Base-by-base conservation (phyloP, 1,284 basidiomycete genomes). In the Mycosarcoma mackinlayi region DNA sequence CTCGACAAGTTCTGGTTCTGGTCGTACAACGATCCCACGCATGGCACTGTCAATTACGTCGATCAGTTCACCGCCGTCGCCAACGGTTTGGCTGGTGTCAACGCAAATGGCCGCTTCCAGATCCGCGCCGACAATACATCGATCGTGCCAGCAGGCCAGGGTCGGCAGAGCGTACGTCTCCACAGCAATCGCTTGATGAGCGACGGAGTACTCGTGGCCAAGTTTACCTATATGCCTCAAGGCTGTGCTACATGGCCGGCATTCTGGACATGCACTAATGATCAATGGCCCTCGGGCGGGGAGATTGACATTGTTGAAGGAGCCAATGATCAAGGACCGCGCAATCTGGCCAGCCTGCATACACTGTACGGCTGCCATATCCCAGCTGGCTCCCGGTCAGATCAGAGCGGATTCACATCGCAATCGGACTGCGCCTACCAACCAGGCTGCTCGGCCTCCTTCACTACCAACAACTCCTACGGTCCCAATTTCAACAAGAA, bases 161-260 rank as follows among this genome's bases (percentile, higher is more conserved):
- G 58, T 11, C 68, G 75, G 23, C 52, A 45, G 13, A 64, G 64
- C 24, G 63, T 74, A 0, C 64, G 74, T 3, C 41, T 74, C 21
- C 74, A 76, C 42, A 69, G 68, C 42, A 66, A 68, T 2, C 42
- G 62, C 16, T 19, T 50, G 42, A 59, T 74, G 30, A 56, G 62
- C 6, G 76, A 78, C 24, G 71, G 71, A 11, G 39, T 78, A 18
- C 42, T 73, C 25, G 70, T 76, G 3, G 57, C 59, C 25, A 73
- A 73, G 33, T 62, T 66, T 31, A 40, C 44, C 6, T 55, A 49
- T 42, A 73, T 74, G 56, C 74, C 73, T 0, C 58, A 61, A 21
- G 76, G 76, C 4, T 78, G 76, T 40, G 70, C 50, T 7, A 72
- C 72, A 1, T 81, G 79, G 79, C 79, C 79, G 0, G 79, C 79